These are phyloP conservation scores for Torrubiellomyces zombiae DNA, from an alignment of 2,329 filamentous ascomycete genomes.

Conservation along the genomic window DNA sequence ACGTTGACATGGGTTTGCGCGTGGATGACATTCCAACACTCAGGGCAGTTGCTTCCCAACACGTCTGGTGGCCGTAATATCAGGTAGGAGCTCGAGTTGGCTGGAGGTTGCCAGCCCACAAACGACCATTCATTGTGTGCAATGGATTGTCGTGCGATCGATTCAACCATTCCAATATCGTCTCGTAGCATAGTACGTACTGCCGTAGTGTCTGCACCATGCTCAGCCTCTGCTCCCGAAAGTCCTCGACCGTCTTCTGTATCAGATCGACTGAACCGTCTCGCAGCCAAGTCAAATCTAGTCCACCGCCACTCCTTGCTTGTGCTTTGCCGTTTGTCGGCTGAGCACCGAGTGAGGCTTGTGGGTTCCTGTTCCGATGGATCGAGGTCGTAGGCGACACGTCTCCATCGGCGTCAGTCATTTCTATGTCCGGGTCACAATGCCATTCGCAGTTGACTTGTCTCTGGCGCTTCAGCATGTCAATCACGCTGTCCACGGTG, in stretches of 20 bases:
- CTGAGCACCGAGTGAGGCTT: constrained; percentile 7
- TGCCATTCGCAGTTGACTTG: constrained; percentile 23
- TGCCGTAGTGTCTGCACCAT: constrained; percentile 95
- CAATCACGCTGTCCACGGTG: constrained; percentile 86
- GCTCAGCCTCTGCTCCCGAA: constrained; percentile 71
- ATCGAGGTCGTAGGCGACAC: constrained; percentile 13
- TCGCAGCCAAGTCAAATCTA: constrained; percentile 48
- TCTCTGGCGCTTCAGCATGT: constrained; percentile 85
- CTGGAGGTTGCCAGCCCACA: constrained; percentile 17
- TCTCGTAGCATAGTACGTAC: constrained; percentile 94
- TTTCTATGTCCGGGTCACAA: constrained; percentile 31
- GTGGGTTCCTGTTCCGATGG: constrained; percentile 10
- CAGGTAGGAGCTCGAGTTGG: too few species aligned
- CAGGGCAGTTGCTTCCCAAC: too few species aligned
- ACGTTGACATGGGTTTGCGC: too few species aligned
- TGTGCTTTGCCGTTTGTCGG: too few species aligned
- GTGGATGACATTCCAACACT: too few species aligned
- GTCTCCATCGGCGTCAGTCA: constrained; percentile 18
- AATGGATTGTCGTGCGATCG: constrained; percentile 23
- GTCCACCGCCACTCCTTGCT: constrained; percentile 5
- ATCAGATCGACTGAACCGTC: constrained; percentile 63
- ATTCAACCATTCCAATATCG: constrained; percentile 70
- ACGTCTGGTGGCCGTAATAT: too few species aligned
- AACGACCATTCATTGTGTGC: constrained; percentile 7
- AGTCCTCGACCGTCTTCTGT: constrained; percentile 77